Conservation (phyloP, 148 eudicot species). For the Cornus suecica region DNA sequence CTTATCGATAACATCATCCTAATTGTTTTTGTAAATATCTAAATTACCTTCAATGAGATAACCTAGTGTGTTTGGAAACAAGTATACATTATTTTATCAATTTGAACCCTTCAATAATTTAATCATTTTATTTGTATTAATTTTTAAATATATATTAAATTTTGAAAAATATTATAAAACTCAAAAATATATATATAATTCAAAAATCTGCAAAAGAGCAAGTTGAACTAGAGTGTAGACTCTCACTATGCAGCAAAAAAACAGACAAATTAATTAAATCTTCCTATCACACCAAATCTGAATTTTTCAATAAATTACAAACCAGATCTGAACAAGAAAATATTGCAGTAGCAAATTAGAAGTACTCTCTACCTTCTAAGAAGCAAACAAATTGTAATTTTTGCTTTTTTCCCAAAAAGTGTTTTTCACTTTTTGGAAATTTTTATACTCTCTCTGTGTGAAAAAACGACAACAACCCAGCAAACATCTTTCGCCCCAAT, state of each 20-base stretch:
- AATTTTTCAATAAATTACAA: not conserved
- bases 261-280: not conserved
- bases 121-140: no score
- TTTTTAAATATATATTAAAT: no score
- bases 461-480: not conserved
- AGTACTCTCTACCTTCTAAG: not conserved
- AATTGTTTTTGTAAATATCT: no score
- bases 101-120: no score
- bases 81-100: no score
- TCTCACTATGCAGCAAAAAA: not conserved
- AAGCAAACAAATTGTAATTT: not conserved
- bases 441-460: no score
- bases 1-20: no score
- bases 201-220: slow-evolving; percentile 9
- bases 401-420: not conserved
- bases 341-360: not conserved
- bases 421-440: no score
- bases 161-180: no score
- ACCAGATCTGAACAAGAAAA: not conserved
- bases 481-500: slow-evolving; percentile 24
- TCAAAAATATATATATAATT: no score
- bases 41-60: no score
- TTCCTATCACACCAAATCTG: not conserved
- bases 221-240: not conserved
- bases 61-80: no score